A percentile compares a stretch with the other conserved stretches of the same genome.
These are phyloP conservation scores for Alternaria solani DNA, from an alignment of 2,329 filamentous ascomycete genomes.

Conservation along the genomic window DNA sequence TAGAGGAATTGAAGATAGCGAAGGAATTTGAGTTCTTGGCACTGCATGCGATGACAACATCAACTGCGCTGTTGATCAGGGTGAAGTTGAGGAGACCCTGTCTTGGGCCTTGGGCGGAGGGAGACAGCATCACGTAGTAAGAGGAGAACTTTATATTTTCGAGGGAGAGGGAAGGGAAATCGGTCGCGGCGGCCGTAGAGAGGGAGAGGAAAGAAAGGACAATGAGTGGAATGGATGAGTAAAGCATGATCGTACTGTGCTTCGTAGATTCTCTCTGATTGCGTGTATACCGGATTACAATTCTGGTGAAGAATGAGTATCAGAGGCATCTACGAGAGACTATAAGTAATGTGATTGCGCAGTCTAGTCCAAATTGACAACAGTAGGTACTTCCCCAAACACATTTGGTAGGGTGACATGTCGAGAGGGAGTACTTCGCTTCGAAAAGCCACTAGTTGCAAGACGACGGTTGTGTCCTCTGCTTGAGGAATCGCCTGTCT, in stretches of 20 bases:
- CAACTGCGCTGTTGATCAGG: slow-evolving; percentile 6
- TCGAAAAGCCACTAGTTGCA: not conserved
- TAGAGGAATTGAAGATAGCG: slow-evolving; percentile 6
- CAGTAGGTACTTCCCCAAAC: not conserved
- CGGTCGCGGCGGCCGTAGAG: not conserved
- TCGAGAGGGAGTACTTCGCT: not conserved
- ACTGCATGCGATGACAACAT: slow-evolving; percentile 2
- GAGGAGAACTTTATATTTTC: slow-evolving; percentile 4
- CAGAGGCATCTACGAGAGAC: not conserved
- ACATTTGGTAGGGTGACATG: not conserved
- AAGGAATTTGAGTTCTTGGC: slow-evolving; percentile 10
- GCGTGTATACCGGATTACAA: not conserved
- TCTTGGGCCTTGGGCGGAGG: slow-evolving; percentile 9
- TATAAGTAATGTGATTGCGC: not conserved
- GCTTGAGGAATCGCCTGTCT: not conserved
- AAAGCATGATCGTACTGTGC: not conserved
- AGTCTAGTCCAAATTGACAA: not conserved
- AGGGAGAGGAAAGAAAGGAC: not conserved
- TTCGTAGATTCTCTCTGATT: not conserved
- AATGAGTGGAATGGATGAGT: not conserved
- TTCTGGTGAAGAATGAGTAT: not conserved
- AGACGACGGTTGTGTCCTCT: not conserved
- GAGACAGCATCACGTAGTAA: slow-evolving; percentile 16
- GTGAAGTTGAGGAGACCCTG: slow-evolving; percentile 15
- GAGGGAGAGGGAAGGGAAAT: not conserved